Conservation (phyloP, 2,329 filamentous ascomycete species). For the Diplocarpon mali region DNA sequence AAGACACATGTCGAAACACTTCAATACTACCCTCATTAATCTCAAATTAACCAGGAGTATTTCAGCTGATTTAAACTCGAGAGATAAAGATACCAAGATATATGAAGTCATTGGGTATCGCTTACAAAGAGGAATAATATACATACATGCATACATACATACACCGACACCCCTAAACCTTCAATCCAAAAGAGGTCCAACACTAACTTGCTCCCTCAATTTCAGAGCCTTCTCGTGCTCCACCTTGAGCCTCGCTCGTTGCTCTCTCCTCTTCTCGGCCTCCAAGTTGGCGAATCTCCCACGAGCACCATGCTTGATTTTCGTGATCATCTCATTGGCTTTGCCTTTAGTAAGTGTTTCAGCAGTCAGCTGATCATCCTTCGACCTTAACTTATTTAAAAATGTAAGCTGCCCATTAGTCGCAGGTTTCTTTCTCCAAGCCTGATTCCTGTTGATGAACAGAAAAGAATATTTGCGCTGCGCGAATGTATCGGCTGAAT, state of each 20-base stretch:
- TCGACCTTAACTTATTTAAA: constrained; percentile 52
- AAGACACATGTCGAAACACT: no score
- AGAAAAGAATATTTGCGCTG: constrained; percentile 50
- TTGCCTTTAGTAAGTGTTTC: constrained; percentile 63
- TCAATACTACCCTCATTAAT: no score
- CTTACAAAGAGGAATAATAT: constrained; percentile 2
- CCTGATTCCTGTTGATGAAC: constrained; percentile 54
- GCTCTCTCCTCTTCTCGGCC: constrained; percentile 39
- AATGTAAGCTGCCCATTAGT: constrained; percentile 55
- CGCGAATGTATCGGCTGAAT: constrained; percentile 76
- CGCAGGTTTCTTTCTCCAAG: constrained; percentile 61
- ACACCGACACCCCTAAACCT: neutral
- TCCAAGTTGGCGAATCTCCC: constrained; percentile 47
- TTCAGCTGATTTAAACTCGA: neutral
- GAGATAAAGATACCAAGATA: neutral
- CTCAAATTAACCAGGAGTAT: no score
- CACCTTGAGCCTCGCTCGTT: constrained; percentile 29
- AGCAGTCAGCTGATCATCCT: constrained; percentile 41
- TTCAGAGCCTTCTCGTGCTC: constrained; percentile 32
- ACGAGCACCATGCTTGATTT: constrained; percentile 72
- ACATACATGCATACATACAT: neutral
- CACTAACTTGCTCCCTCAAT: constrained; percentile 40
- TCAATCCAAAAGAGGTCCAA: constrained; percentile 38
- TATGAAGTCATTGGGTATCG: constrained; percentile 9
- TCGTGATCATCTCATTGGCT: constrained; percentile 85